Base-by-base conservation (phyloP, 192 early-diverging fungal species). In the Thoreauomyces humboldtii region DNA sequence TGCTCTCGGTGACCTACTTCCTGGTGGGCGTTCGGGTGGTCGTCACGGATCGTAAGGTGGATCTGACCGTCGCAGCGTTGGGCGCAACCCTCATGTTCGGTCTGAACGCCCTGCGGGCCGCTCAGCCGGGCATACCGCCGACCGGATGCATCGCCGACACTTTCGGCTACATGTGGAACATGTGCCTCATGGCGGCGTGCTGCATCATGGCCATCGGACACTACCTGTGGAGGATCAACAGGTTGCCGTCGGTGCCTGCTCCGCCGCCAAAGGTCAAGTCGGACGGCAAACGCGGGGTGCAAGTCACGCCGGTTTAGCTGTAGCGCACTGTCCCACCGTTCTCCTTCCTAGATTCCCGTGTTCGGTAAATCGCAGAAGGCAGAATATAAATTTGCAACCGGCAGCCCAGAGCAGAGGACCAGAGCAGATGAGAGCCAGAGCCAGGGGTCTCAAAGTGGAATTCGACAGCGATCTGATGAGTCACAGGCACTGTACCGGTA, bases 41-140 rank as follows among this genome's bases (percentile, higher is more conserved):
- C 50, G 21, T 15, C 50, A 31, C 50, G 2, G 50, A 52, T 27
- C 50, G 50, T 29, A 52, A 52, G 27, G 50, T 52, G 4, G 50
- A 22, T 27, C 50, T 52, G 2, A 52, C 50, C 22, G 50, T 52
- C 50, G 50, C 50, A 2, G 50, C 50, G 5, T 15, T 52, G 24
- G 50, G 50, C 50, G 50, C 50, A 4, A 52, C 28, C 21, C 50
- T 52, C 21, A 52, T 52, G 50, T 52, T 52, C 31, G 50, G 50
- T 29, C 4, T 52, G 50, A 52, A 52, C 27, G 50, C 50, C 2
- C 50, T 52, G 7, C 21, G 50, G 2, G 17, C 24, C 3, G 50
- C 31, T 22, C 50, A 52, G 50, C 50, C 50, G 4, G 50, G 50
- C 2, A 31, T 52, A 4, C 50, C 50, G 3, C 28, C 28, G 21